Evolutionary conservation across 306 rosid species (phyloP).

Genomic region (Glycyrrhiza uralensis): DNA sequence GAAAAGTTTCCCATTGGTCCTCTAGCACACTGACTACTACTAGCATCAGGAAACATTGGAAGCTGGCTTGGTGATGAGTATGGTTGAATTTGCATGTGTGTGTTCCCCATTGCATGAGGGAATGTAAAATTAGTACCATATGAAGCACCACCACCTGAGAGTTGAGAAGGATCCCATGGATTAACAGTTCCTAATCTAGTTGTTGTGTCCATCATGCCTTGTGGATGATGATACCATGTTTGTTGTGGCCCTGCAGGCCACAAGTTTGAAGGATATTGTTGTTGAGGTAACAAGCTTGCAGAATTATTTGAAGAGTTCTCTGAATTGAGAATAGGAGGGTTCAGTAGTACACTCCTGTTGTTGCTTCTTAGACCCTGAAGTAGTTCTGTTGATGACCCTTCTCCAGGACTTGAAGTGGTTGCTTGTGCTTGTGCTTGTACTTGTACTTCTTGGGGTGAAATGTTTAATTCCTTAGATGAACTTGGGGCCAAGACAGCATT

Average conservation of each 20-base stretch:
- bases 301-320: not conserved
- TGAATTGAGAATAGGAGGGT: too few relatives aligned
- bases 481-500: not conserved
- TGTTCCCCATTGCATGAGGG: not conserved
- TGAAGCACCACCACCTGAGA: not conserved
- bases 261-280: too few relatives aligned
- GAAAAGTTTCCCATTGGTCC: not conserved
- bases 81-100: not conserved
- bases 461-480: not conserved
- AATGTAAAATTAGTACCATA: not conserved
- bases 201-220: not conserved
- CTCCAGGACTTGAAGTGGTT: not conserved
- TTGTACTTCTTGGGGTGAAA: not conserved
- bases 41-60: not conserved
- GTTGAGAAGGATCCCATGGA: not conserved
- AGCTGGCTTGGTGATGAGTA: not conserved
- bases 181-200: not conserved
- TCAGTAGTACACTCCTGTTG: not conserved
- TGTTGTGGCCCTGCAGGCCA: too few relatives aligned
- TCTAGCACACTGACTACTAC: not conserved
- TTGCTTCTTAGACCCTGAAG: not conserved
- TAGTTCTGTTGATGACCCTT: not conserved
- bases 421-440: too few relatives aligned
- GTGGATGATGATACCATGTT: not conserved
- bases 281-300: not conserved